phyloP scores from a whole-genome alignment of 2,329 filamentous ascomycete species.

The Ascochyta viciae-villosae region DNA sequence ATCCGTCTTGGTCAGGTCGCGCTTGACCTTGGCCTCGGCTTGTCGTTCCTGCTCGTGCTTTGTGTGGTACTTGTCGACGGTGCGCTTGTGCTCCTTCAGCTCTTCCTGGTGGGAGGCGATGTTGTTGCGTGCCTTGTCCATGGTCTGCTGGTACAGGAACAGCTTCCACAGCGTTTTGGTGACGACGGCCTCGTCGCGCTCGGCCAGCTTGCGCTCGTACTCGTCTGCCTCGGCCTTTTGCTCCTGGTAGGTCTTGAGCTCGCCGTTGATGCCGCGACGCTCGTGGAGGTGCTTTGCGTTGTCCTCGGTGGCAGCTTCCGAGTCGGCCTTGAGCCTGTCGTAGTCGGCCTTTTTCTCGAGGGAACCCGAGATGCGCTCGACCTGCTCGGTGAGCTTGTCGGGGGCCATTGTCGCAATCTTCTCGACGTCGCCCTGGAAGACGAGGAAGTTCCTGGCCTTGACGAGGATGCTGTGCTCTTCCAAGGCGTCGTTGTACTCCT shows the following conservation, averaged over 20 bases:
- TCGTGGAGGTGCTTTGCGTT: constrained; percentile 88
- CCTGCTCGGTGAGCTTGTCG: constrained; percentile 88
- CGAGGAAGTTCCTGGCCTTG: constrained; percentile 96
- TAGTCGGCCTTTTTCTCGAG: constrained; percentile 95
- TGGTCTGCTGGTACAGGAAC: constrained; percentile 90
- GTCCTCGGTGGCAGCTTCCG: constrained; percentile 86
- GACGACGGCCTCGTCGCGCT: constrained; percentile 89
- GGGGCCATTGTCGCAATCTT: constrained; percentile 95
- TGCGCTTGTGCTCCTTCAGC: constrained; percentile 88
- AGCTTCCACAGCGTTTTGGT: constrained; percentile 96
- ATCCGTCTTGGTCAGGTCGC: constrained; percentile 82
- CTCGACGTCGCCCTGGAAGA: constrained; percentile 98
- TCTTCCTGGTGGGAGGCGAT: constrained; percentile 96
- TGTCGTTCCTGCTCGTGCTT: constrained; percentile 81
- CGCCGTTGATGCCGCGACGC: constrained; percentile 92
- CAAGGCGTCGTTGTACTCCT: constrained; percentile 90
- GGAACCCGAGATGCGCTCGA: constrained; percentile 97
- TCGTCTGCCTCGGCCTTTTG: constrained; percentile 96
- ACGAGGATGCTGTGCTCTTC: constrained; percentile 96
- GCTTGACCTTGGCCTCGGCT: constrained; percentile 79
- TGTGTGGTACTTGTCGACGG: constrained; percentile 82
- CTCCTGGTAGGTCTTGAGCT: constrained; percentile 97
- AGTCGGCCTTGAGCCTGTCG: constrained; percentile 84
- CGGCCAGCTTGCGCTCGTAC: constrained; percentile 87
- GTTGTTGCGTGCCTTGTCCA: constrained; percentile 87